phyloP scores from a whole-genome alignment of 129 eudicot species.

The Flaveria bidentis region DNA sequence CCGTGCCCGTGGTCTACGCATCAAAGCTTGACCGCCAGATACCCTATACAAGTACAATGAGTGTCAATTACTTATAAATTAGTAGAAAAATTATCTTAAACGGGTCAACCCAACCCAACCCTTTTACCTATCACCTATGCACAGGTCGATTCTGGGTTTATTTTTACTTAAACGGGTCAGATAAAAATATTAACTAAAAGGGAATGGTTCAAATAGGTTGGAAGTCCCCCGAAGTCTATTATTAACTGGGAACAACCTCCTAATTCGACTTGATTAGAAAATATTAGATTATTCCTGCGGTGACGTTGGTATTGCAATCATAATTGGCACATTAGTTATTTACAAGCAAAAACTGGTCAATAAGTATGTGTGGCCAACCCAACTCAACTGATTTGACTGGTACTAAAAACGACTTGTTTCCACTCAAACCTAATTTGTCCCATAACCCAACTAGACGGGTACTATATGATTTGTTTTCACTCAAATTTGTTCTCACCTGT shows the following conservation, averaged over 20 bases:
- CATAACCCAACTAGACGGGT: neutral
- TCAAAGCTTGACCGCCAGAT: conserved; percentile 77
- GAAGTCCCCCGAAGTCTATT: neutral
- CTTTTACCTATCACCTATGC: neutral
- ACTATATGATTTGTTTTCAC: neutral
- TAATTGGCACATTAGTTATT: neutral
- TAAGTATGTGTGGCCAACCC: neutral
- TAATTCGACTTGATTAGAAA: neutral
- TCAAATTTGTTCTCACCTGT: neutral
- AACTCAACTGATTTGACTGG: neutral
- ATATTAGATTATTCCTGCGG: neutral
- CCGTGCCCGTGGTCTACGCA: conserved; percentile 88
- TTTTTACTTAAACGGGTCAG: conserved; percentile 1
- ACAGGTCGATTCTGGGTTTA: neutral
- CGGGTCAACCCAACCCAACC: neutral
- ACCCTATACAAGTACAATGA: conserved; percentile 52
- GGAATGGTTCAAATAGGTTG: neutral
- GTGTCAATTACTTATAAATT: neutral
- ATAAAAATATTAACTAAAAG: neutral
- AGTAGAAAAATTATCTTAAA: neutral
- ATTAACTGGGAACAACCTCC: neutral
- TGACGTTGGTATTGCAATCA: neutral
- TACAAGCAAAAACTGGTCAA: neutral
- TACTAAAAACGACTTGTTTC: neutral
- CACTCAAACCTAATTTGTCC: neutral